A percentile compares a stretch with the other conserved stretches of the same genome.
These are phyloP conservation scores for Keithomyces neogunnii DNA, from an alignment of 2,329 filamentous ascomycete genomes.

Conservation along the genomic window DNA sequence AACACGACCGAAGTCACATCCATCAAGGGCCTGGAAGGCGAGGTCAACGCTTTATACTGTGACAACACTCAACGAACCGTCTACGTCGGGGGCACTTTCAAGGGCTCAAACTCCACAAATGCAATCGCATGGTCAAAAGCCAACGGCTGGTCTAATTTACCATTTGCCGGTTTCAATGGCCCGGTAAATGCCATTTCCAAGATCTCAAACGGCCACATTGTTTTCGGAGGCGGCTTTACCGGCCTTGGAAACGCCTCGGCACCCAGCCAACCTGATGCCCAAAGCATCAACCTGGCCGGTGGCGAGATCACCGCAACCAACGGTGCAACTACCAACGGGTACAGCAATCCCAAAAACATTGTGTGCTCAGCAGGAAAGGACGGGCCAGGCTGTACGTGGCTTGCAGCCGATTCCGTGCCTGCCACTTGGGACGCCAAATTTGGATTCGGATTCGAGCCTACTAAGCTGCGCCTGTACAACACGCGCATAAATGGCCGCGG, in stretches of 20 bases:
- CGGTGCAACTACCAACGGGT: slow-evolving; percentile 53
- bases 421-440: slow-evolving; percentile 83
- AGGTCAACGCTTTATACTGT: slow-evolving; percentile 75
- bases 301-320: slow-evolving; percentile 63
- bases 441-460: slow-evolving; percentile 76
- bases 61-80: slow-evolving; percentile 70
- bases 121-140: slow-evolving; percentile 71
- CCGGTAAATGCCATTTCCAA: slow-evolving; percentile 80
- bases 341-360: slow-evolving; percentile 70
- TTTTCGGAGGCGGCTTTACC: slow-evolving; percentile 88
- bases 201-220: slow-evolving; percentile 70
- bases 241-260: slow-evolving; percentile 74
- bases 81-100: slow-evolving; percentile 85
- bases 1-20: slow-evolving; percentile 61
- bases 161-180: slow-evolving; percentile 92
- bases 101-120: slow-evolving; percentile 73
- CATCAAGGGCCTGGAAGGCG: slow-evolving; percentile 73
- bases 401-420: slow-evolving; percentile 59
- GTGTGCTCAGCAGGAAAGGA: slow-evolving; percentile 65
- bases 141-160: slow-evolving; percentile 67
- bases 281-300: slow-evolving; percentile 77
- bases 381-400: slow-evolving; percentile 71
- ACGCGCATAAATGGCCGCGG: slow-evolving; percentile 76
- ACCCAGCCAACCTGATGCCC: slow-evolving; percentile 58
- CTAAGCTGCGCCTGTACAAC: slow-evolving; percentile 82